phyloP scores from a whole-genome alignment of 805 yeast species.

The Priceomyces melissophilus region DNA sequence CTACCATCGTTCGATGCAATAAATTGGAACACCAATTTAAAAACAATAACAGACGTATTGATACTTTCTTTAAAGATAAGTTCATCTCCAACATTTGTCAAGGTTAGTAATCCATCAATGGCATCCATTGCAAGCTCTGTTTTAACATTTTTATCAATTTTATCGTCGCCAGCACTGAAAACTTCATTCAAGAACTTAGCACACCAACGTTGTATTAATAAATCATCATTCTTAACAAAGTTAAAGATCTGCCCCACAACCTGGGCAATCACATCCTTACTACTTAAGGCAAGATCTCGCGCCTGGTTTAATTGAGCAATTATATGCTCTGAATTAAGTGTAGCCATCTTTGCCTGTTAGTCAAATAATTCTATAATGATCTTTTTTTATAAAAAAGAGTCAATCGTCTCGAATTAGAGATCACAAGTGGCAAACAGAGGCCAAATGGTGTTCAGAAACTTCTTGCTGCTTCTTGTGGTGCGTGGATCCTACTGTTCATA shows the following conservation, averaged over 20 bases:
- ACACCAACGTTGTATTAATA: constrained; percentile 39
- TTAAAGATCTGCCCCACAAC: constrained; percentile 43
- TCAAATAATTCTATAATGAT: no score
- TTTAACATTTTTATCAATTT: constrained; percentile 24
- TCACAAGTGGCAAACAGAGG: no score
- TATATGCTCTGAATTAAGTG: constrained; percentile 15
- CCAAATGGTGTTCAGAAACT: no score
- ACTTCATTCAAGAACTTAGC: constrained; percentile 36
- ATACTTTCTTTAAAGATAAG: constrained; percentile 28
- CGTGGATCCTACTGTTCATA: no score
- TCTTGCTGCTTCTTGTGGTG: no score
- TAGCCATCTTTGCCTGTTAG: constrained; percentile 6
- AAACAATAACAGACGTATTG: constrained; percentile 39
- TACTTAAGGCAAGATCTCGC: constrained; percentile 28
- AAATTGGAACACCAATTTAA: constrained; percentile 42
- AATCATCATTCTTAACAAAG: constrained; percentile 32
- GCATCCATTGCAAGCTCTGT: constrained; percentile 41
- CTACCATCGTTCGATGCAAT: constrained; percentile 48
- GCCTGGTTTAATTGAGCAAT: constrained; percentile 37
- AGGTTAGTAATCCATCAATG: constrained; percentile 26
- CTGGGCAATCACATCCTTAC: constrained; percentile 32
- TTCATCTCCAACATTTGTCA: constrained; percentile 27
- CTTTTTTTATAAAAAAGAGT: no score
- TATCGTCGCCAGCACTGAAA: constrained; percentile 24
- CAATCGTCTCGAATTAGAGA: no score